A percentile compares a stretch with the other conserved stretches of the same genome.
Evolutionary conservation across 1,284 basidiomycete species (phyloP).

Genomic region (Leccinum pseudoinsigne): DNA sequence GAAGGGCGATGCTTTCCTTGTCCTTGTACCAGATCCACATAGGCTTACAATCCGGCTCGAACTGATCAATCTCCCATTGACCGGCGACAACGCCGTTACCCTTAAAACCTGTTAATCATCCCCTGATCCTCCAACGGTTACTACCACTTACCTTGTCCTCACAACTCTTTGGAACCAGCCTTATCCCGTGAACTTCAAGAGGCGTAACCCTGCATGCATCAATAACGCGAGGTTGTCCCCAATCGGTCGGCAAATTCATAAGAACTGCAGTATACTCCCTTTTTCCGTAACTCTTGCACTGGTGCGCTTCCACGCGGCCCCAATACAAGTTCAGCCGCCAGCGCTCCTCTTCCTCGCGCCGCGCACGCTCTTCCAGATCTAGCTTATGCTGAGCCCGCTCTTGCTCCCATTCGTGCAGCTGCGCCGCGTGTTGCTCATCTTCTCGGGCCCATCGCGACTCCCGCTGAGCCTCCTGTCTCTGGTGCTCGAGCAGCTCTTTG

Average conservation of each 20-base stretch:
- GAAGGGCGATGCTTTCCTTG: constrained; percentile 18
- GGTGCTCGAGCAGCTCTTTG: neutral
- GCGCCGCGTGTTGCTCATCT: neutral
- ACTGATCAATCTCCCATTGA: constrained; percentile 20
- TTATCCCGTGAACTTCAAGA: constrained; percentile 28
- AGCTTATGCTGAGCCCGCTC: neutral
- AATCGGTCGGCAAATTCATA: constrained; percentile 23
- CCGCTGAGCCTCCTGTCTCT: neutral
- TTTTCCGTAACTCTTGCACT: neutral
- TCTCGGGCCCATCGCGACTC: neutral
- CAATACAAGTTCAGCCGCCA: neutral
- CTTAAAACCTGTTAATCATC: constrained; percentile 9
- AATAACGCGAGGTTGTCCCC: constrained; percentile 9
- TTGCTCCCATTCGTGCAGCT: neutral
- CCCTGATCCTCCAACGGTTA: neutral
- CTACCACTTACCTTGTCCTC: constrained; percentile 23
- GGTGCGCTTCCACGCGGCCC: neutral
- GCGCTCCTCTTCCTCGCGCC: neutral
- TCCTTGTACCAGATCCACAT: constrained; percentile 27
- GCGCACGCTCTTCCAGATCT: neutral
- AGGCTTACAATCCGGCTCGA: constrained; percentile 26
- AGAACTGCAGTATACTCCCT: constrained; percentile 7
- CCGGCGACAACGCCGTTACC: constrained; percentile 18
- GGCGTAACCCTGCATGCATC: constrained; percentile 26
- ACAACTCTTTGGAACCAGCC: constrained; percentile 22